Base-by-base conservation (phyloP, 208 protist species). In the Leishmania amazonensis region DNA sequence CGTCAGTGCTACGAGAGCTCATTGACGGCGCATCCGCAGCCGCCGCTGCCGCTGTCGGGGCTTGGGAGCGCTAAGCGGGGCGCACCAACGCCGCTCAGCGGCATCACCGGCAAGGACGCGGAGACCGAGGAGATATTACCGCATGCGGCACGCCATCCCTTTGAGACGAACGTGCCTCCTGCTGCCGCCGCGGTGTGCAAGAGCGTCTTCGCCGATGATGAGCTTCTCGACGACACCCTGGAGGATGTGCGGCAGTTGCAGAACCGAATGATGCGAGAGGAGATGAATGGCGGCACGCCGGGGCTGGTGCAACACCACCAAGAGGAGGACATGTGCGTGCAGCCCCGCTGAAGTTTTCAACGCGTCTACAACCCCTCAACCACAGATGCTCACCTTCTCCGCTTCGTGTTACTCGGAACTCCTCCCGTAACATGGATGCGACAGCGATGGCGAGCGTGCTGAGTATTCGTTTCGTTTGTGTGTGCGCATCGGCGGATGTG, bases 261-360 rank as follows among this genome's bases (percentile, higher is more conserved):
- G 24, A 31, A 49, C 38, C 77, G 24, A 47, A 71, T 40, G 4
- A 38, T 49, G 58, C 42, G 67, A 28, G 65, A 83, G 21, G 79
- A 76, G 54, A 51, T 76, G 49, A 82, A 83, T 57, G 79, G 57
- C 19, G 54, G 45, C 8, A 83, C 83, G n/a, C 75, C 67, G 11
- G 83, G 75, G 40, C n/a, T 76, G 65, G 40, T n/a, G 24, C 68
- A 38, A 21, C 73, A 65, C 31, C 73, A 65, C 31, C 74, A 83
- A 38, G 67, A 72, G 35, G 68, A 75, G 31, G 75, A 74, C 8
- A 70, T 71, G 15, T 5, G 40, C 2, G 15, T 65, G 42, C 54
- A 57, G 15, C 75, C 21, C 70, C 24, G 13, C 3, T 54, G 42
- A 72, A 53, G 28, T 31, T 28, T 4, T 38, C 68, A 74, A 11